Conservation (phyloP, 352 stramenopile species). For the Phytophthora sp. region DNA sequence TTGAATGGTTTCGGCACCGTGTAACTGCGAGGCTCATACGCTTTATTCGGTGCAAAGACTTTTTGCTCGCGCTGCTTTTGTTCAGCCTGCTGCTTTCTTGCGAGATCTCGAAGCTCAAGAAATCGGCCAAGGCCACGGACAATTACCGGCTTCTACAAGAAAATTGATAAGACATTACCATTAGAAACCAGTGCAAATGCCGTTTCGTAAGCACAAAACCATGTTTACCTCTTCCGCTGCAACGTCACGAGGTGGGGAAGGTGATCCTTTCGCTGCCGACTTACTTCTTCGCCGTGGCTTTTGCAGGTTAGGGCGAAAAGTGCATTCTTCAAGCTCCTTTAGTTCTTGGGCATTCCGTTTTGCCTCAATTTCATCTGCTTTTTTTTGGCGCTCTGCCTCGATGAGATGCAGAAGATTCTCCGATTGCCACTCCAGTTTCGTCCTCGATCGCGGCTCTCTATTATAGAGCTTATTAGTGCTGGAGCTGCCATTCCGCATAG, state of each 20-base stretch:
- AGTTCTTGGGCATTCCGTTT: constrained; percentile 66
- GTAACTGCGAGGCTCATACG: constrained; percentile 75
- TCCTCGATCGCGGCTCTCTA: constrained; percentile 26
- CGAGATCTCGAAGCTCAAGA: constrained; percentile 74
- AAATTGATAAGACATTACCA: neutral
- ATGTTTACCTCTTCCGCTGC: constrained; percentile 17
- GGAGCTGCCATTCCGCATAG: constrained; percentile 22
- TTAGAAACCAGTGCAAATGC: no score
- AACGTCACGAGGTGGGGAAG: constrained; percentile 13
- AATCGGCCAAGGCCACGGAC: constrained; percentile 82
- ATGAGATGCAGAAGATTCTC: constrained; percentile 76
- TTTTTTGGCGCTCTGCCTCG: constrained; percentile 60
- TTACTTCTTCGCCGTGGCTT: constrained; percentile 22
- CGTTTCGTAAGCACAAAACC: neutral
- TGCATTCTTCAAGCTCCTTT: constrained; percentile 80
- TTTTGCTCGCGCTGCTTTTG: constrained; percentile 67
- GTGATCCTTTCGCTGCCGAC: constrained; percentile 12
- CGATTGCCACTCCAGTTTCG: constrained; percentile 53
- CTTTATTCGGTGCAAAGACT: constrained; percentile 56
- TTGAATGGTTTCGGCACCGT: constrained; percentile 82
- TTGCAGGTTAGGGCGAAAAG: constrained; percentile 73
- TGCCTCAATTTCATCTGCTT: constrained; percentile 61
- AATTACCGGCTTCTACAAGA: constrained; percentile 56
- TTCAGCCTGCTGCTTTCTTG: constrained; percentile 71
- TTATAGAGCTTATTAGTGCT: constrained; percentile 56